A percentile compares a stretch with the other conserved stretches of the same genome.
phyloP scores from a whole-genome alignment of 352 stramenopile genomes.

The Stephanocyclus meneghinianus region DNA sequence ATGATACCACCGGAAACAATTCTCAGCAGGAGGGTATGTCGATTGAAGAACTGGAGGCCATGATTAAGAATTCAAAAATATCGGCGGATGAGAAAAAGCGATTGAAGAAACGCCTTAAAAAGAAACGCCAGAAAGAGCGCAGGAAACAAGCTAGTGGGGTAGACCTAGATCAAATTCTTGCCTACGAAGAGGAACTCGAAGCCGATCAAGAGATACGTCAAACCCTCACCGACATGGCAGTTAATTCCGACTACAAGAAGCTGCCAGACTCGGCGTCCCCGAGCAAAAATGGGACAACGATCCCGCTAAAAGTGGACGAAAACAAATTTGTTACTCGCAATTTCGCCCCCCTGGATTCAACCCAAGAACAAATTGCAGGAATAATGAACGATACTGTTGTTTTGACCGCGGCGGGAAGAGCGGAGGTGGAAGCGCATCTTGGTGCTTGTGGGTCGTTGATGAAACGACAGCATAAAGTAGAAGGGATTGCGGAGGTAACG shows the following conservation, averaged over 20 bases:
- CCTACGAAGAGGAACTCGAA: constrained; percentile 38
- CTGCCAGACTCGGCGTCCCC: not conserved
- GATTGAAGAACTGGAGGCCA: constrained; percentile 74
- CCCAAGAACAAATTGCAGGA: constrained; percentile 36
- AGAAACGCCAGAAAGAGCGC: constrained; percentile 89
- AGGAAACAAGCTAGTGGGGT: constrained; percentile 67
- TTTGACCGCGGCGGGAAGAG: constrained; percentile 25
- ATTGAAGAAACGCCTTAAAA: constrained; percentile 92
- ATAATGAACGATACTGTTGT: constrained; percentile 52
- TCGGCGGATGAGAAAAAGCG: constrained; percentile 90
- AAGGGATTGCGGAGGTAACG: constrained; percentile 65
- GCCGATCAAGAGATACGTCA: constrained; percentile 31
- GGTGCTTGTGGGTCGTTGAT: constrained; percentile 43
- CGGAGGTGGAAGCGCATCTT: constrained; percentile 48
- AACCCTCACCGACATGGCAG: constrained; percentile 59
- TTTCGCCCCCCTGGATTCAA: constrained; percentile 48
- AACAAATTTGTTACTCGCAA: constrained; percentile 70
- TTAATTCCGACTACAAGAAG: constrained; percentile 46
- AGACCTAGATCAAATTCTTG: constrained; percentile 15
- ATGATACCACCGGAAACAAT: constrained; percentile 27
- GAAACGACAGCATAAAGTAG: constrained; percentile 43
- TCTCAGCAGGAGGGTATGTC: constrained; percentile 51
- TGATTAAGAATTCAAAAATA: constrained; percentile 61
- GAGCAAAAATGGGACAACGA: constrained; percentile 29
- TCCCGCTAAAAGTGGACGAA: constrained; percentile 46